A percentile compares a stretch with the other conserved stretches of the same genome.
Conservation (phyloP, 164 flowering plant genomes). For the Magnolia sinica region DNA sequence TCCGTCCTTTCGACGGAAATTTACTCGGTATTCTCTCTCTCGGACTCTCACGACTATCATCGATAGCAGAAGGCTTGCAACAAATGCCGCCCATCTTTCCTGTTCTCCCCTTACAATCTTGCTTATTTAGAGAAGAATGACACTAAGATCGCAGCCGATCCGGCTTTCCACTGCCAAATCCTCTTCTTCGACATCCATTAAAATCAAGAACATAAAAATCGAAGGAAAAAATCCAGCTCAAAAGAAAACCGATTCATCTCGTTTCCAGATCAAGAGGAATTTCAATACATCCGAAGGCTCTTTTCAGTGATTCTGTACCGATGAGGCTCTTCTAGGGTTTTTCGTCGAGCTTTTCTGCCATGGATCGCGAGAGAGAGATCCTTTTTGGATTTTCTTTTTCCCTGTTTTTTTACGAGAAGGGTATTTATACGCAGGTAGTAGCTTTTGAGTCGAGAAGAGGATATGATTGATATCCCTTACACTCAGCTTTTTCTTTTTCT, state of each 20-base stretch:
- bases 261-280: not conserved
- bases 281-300: not conserved
- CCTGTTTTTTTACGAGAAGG: not conserved
- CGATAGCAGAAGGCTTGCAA: conserved; percentile 71
- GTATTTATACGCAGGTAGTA: not conserved
- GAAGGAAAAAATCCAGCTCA: not conserved
- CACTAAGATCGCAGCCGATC: not conserved
- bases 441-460: not conserved
- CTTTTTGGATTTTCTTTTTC: not conserved
- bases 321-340: conserved; percentile 7
- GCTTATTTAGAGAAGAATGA: not conserved
- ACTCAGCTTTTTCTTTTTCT: not conserved
- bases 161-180: conserved; percentile 1
- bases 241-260: not conserved
- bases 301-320: no score
- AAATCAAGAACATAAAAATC: not conserved
- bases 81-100: conserved; percentile 70
- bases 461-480: not conserved
- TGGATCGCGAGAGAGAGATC: not conserved
- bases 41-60: conserved; percentile 73
- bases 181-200: conserved; percentile 7
- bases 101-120: not conserved
- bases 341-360: not conserved
- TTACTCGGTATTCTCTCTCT: conserved; percentile 55
- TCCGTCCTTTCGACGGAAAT: conserved; percentile 37